phyloP scores from a whole-genome alignment of 2,329 filamentous ascomycete genomes.

The Aspergillus texensis region DNA sequence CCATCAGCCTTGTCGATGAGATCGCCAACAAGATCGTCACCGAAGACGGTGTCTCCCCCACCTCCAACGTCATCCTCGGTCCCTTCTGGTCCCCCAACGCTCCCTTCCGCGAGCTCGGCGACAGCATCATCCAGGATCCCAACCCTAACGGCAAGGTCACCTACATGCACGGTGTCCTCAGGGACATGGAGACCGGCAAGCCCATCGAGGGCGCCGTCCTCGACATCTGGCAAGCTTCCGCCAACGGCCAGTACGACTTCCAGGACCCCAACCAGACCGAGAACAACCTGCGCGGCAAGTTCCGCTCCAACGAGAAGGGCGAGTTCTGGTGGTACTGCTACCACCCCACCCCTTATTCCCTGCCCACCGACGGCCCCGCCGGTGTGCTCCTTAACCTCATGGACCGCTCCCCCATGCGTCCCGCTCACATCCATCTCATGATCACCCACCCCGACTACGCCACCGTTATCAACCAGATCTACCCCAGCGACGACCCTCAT shows the following conservation, averaged over 20 bases:
- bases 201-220: slow-evolving; percentile 70
- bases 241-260: slow-evolving; percentile 77
- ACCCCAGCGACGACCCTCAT: slow-evolving; percentile 61
- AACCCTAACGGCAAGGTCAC: slow-evolving; percentile 60
- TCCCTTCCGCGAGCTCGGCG: slow-evolving; percentile 69
- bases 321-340: slow-evolving; percentile 72
- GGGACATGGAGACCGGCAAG: slow-evolving; percentile 65
- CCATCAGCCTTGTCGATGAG: slow-evolving; percentile 68
- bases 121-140: slow-evolving; percentile 66
- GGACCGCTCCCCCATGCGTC: slow-evolving; percentile 62
- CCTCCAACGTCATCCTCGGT: slow-evolving; percentile 75
- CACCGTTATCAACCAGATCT: slow-evolving; percentile 61
- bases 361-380: slow-evolving; percentile 66
- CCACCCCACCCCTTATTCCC: slow-evolving; percentile 72
- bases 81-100: slow-evolving; percentile 78
- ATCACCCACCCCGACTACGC: slow-evolving; percentile 59
- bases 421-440: slow-evolving; percentile 65
- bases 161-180: slow-evolving; percentile 70
- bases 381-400: slow-evolving; percentile 56
- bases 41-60: slow-evolving; percentile 64
- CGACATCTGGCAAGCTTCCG: slow-evolving; percentile 77
- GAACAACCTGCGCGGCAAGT: slow-evolving; percentile 78
- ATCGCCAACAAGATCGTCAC: slow-evolving; percentile 71
- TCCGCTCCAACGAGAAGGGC: slow-evolving; percentile 69
- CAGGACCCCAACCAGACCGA: slow-evolving; percentile 72